Evolutionary conservation across 2,329 filamentous ascomycete species (phyloP).

Genomic region (Fusarium denticulatum): DNA sequence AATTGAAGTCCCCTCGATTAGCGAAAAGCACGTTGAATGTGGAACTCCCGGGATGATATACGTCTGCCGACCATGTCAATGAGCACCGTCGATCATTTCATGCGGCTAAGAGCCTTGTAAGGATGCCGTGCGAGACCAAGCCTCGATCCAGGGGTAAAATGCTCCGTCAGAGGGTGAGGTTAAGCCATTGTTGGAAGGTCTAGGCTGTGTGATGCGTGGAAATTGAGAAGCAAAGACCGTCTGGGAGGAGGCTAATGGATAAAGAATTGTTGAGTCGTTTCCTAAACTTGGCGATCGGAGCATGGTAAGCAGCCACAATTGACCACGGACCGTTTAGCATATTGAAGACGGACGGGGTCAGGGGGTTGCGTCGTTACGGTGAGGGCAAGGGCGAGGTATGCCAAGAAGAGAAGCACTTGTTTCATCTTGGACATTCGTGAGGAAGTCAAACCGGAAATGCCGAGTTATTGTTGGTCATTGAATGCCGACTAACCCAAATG

Average conservation of each 20-base stretch:
- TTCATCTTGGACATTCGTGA: neutral
- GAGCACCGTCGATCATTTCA: neutral
- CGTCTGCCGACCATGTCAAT: neutral
- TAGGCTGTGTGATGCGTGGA: neutral
- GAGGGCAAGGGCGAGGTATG: neutral
- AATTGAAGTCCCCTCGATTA: neutral
- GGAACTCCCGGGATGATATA: slow-evolving; percentile 4
- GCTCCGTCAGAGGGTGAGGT: neutral
- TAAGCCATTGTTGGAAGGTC: neutral
- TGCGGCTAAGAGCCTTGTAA: neutral
- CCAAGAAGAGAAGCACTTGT: neutral
- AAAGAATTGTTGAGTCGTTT: neutral
- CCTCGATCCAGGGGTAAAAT: neutral
- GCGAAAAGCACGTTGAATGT: neutral
- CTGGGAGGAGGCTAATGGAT: neutral
- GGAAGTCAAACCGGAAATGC: neutral
- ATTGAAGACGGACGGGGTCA: neutral
- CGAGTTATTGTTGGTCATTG: neutral
- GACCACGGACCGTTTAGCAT: neutral
- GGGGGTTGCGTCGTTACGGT: neutral
- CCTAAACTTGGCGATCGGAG: neutral
- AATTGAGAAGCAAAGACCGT: neutral
- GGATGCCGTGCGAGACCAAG: neutral
- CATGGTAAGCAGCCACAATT: neutral
- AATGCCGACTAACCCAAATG: neutral